Base-by-base conservation (phyloP, 1,284 basidiomycete genomes). In the Albatrellus sp. region DNA sequence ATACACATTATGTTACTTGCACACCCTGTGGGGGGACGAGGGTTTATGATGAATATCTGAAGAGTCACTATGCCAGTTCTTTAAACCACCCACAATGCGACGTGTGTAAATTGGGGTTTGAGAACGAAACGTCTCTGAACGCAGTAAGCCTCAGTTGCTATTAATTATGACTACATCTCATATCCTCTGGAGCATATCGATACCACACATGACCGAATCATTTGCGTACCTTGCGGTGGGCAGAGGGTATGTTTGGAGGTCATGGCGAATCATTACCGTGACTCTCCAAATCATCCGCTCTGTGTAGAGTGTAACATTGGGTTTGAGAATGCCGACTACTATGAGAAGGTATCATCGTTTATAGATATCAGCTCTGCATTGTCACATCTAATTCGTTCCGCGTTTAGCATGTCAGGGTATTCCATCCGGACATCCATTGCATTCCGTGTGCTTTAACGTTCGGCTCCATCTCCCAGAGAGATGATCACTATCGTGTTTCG, bases 231-330 rank as follows among this genome's bases (percentile, higher is more conserved):
- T 4, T 51, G 50, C n/a, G 42, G 44, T n/a, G 50, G 50, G 35
- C n/a, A 44, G 6, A 41, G 40, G 36, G 13, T 51, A 5, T 51
- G 46, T 19, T 28, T 32, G 17, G 51, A 53, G 16, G 51, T 52
- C 30, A 2, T 53, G 4, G 17, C 20, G 10, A 30, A 38, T 31
- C 52, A 53, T 32, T 53, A 50, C 38, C 50, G 42, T n/a, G 38
- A 20, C 30, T 50, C 48, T 10, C 30, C 48, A 4, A 50, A 37
- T 13, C 52, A 53, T 14, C 46, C 50, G 5, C 45, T 41, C 3
- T 54, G 52, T 35, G 16, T 19, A 16, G 12, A 35, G 10, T 54
- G 52, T 37, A 43, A 46, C 33, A 34, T 46, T 14, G 49, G 52
- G 6, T 54, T 54, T 32, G 46, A 51, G 33, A 48, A 48, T n/a